Evolutionary conservation across 352 stramenopile species (phyloP).

Genomic region (Phytophthora brassicae): DNA sequence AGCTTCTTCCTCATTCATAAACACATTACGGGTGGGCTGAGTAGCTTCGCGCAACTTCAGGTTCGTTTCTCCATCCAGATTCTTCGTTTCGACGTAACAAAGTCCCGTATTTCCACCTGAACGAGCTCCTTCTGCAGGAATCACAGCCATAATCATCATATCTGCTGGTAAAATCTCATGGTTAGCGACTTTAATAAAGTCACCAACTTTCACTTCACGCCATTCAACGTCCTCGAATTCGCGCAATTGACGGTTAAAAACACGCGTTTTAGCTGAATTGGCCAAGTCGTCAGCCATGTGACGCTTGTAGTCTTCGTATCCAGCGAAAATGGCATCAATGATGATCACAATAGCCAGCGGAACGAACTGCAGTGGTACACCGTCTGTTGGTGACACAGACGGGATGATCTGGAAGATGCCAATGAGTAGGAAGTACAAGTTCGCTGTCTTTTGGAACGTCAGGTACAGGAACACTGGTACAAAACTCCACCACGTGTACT

Average conservation of each 20-base stretch:
- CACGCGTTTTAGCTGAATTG: constrained; percentile 65
- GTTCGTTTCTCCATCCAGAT: constrained; percentile 87
- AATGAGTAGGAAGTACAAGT: constrained; percentile 88
- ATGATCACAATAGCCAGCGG: constrained; percentile 81
- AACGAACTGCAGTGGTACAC: constrained; percentile 82
- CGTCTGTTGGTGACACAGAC: constrained; percentile 75
- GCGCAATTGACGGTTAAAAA: constrained; percentile 77
- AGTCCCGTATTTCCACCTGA: constrained; percentile 68
- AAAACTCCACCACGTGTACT: constrained; percentile 91
- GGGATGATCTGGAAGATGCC: constrained; percentile 90
- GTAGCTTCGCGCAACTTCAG: constrained; percentile 81
- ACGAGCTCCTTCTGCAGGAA: constrained; percentile 58
- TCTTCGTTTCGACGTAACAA: constrained; percentile 91
- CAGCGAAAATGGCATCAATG: constrained; percentile 83
- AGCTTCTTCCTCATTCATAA: constrained; percentile 65
- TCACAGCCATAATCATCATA: constrained; percentile 77
- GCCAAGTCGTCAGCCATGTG: constrained; percentile 74
- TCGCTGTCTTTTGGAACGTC: constrained; percentile 88
- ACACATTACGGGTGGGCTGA: constrained; percentile 57
- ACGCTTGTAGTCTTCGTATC: constrained; percentile 84
- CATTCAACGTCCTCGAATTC: constrained; percentile 87
- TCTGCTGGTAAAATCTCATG: constrained; percentile 82
- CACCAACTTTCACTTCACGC: constrained; percentile 78
- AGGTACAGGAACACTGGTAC: constrained; percentile 85
- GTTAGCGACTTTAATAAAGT: constrained; percentile 85